Evolutionary conservation across 202 grass and related monocot species (phyloP), one percentile per base, ranked within the genome.

Genomic region (Cymbopogon flexuosus): DNA sequence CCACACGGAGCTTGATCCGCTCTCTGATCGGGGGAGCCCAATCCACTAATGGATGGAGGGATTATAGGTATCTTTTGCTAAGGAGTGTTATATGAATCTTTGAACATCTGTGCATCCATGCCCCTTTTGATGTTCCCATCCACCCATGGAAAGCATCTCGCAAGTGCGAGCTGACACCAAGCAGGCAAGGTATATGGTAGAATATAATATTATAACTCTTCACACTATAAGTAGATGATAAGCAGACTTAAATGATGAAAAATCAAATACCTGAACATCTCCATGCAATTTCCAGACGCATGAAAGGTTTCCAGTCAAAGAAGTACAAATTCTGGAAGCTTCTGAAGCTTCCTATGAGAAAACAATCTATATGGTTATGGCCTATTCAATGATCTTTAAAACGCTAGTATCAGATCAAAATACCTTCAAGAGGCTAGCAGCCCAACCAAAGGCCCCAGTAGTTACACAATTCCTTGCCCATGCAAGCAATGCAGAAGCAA

Each of bases 271-370:
- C 81, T 97, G 89, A 65, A 93, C 85, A 83, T 97, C 95, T 40
- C 86, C 95, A 70, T 92, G 85, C 82, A 97, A 84, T 79, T 97
- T 97, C 95, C 92, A 97, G 87, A 89, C 82, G 79, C 85, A 97
- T 76, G 84, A 97, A 79, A 91, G 63, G 77, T 94, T 89, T 86
- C 88, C 84, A 68, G 87, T 83, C 62, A 97, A 84, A 62, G 56
- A 88, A 37, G 86, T 86, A 66, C 90, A 94, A 69, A 58, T 75
- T 90, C 90, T 82, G 45, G 86, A 88, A 81, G 84, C 84, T 83
- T 93, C 84, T 61, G 75, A 90, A 82, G 94, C 94, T 91, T 94
- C 94, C 94, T 97, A 84, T 18, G 77, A 72, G 62, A 51, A 86
- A 77, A 49, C 30, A 69, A 68, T 52, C 16, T 63, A 69, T n/a